Evolutionary conservation across 2,329 filamentous ascomycete species (phyloP), one percentile per base, ranked within the genome.

Genomic region (Alternaria triticina): DNA sequence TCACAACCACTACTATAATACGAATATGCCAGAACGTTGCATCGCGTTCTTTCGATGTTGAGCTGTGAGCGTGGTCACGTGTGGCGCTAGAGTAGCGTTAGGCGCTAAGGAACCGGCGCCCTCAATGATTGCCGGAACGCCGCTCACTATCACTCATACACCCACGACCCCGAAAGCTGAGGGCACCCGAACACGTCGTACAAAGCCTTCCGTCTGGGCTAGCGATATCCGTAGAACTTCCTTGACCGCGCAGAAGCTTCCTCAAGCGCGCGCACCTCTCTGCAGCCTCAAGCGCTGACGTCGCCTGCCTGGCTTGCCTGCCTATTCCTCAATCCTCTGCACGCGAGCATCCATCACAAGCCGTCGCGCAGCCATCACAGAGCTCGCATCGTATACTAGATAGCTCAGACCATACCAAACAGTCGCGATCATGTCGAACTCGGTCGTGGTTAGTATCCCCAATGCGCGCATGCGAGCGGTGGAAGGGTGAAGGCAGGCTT

Each of bases 361-460:
- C 67, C 22, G 54, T 57, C 62, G 67, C 54, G 49, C 59, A 63
- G 55, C 60, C 54, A 30, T 60, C 65, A 60, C 67, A 59, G 62
- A 64, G 55, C 63, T 55, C 22, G 64, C 54, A 59, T 54, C 59
- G 36, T 66, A 65, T 20, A 46, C 59, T 68, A 70, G 61, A 74
- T 69, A 70, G 66, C 61, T 61, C 62, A 59, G 58, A 57, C 54
- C 62, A 59, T 57, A 64, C 54, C 62, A 51, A 62, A 45, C 56
- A 66, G 54, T 44, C 64, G 66, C 62, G 69, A 64, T 61, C 68
- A 80, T 80, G 78, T 80, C 78, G 65, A 80, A 80, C 73, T 69
- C 70, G 69, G 72, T 78, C 50, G 77, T 79, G 71, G 78, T 80
- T 59, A 79, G 78, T 79, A 72, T 62, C 64, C 71, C 71, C 69